Percentiles rank a stretch among this genome's conserved stretches.
These are phyloP conservation scores for Chlamydomonas urium DNA, from an alignment of 139 green algal genomes.

Conservation along the genomic window DNA sequence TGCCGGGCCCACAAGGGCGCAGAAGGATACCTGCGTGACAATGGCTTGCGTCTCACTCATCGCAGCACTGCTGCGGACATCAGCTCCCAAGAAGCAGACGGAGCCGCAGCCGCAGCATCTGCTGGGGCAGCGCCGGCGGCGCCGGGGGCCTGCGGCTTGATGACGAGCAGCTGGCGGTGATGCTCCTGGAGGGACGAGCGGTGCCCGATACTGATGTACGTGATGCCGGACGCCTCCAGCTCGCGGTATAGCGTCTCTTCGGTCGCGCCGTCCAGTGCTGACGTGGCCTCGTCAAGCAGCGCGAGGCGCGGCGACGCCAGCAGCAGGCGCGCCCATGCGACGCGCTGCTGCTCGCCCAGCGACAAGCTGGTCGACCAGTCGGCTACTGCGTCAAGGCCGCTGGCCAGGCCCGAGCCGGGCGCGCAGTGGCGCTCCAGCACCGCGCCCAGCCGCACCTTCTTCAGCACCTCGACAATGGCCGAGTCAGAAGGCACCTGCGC, in stretches of 20 bases:
- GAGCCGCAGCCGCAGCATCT: too few relatives aligned
- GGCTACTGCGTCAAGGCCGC: slow-evolving; percentile 56
- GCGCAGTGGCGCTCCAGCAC: slow-evolving; percentile 46
- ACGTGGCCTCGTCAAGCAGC: slow-evolving; percentile 94
- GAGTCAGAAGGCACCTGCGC: slow-evolving; percentile 69
- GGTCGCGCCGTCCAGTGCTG: slow-evolving; percentile 82
- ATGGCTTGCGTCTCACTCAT: too few relatives aligned
- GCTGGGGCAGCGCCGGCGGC: too few relatives aligned
- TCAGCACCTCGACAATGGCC: slow-evolving; percentile 60
- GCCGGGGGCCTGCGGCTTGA: too few relatives aligned
- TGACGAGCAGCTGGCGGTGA: slow-evolving; percentile 69
- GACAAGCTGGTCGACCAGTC: slow-evolving; percentile 88
- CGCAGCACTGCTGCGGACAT: too few relatives aligned
- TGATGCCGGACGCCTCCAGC: slow-evolving; percentile 54
- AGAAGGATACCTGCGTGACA: too few relatives aligned
- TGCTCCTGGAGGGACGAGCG: slow-evolving; percentile 72
- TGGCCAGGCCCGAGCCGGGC: too few relatives aligned
- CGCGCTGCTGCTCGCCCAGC: slow-evolving; percentile 94
- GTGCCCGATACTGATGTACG: slow-evolving; percentile 89
- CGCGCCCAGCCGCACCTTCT: slow-evolving; percentile 53
- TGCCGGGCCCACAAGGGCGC: too few relatives aligned
- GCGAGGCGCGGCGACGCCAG: slow-evolving; percentile 70
- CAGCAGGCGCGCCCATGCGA: slow-evolving; percentile 91
- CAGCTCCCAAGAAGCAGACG: too few relatives aligned
- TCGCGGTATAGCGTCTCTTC: slow-evolving; percentile 81